Base-by-base conservation (phyloP, 2,329 filamentous ascomycete genomes). In the Fusarium sp. region DNA sequence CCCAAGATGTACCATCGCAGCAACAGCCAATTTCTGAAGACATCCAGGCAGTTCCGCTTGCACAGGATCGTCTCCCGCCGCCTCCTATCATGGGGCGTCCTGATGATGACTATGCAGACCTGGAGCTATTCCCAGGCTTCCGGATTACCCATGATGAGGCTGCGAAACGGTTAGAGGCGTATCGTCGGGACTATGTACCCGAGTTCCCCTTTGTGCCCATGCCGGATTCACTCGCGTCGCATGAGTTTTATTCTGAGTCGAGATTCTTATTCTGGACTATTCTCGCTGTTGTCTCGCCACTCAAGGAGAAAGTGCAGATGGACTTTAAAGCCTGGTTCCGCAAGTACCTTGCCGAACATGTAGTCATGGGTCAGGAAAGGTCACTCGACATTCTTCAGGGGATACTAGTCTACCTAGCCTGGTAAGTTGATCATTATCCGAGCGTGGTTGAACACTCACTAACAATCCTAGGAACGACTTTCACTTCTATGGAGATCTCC, bases 181-280 rank as follows among this genome's bases (percentile, higher is more conserved):
- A 86, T 67, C 79, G 80, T 4, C 74, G 72, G 2, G 73, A 81
- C 4, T 81, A 82, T 58, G 71, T 79, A 14, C 81, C 82, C 0
- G 76, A 79, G 39, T 86, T 82, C 8, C 84, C 84, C 1, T 86
- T 86, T 64, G 78, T 85, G 2, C 79, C 82, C 2, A 66, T 86
- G 2, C 66, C 79, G 0, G 45, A 64, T 0, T 37, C 66, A 4
- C 54, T 79, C 0, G 77, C 78, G 3, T 79, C 83, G 0, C 72
- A 75, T 5, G 77, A 81, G 0, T 64, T 86, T n/a, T 80, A 81
- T 50, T 60, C 74, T 1, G 71, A 76, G n/a, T 77, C 80, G 7
- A 80, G 79, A 0, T 76, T 85, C 18, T 67, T 86, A 0, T 85
- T 86, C 59, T 83, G 82, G 73, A 80, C 80, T 1, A 77, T 86